Conservation (phyloP, 2,329 filamentous ascomycete species). For the Mycosphaerella arachidis region DNA sequence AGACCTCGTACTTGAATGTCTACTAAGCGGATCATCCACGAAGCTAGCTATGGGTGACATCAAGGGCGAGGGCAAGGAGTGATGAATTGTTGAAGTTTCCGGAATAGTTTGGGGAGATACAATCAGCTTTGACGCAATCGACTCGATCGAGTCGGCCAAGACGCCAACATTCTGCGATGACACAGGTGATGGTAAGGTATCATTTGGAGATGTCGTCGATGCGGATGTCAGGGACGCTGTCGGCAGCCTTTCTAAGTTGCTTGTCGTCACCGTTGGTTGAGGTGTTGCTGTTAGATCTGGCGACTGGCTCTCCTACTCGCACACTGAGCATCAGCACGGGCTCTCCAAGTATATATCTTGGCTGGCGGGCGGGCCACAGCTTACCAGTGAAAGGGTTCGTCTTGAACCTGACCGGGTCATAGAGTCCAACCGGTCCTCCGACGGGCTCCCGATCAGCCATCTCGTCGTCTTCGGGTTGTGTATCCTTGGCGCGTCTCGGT, state of each 20-base stretch:
- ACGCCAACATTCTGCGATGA: conserved; percentile 19
- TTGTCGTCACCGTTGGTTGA: conserved; percentile 14
- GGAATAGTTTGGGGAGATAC: conserved; percentile 32
- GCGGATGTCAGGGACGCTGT: conserved; percentile 31
- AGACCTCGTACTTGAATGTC: conserved; percentile 29
- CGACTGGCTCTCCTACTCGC: conserved; percentile 23
- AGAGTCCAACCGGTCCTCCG: conserved; percentile 18
- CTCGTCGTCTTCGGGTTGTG: conserved; percentile 28
- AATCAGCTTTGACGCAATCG: conserved; percentile 26
- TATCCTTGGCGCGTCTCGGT: conserved; percentile 27
- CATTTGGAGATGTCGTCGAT: conserved; percentile 30
- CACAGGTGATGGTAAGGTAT: conserved; percentile 18
- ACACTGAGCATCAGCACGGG: conserved; percentile 1
- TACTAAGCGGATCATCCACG: conserved; percentile 24
- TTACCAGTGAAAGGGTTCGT: conserved; percentile 32
- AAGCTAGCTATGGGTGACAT: conserved; percentile 24
- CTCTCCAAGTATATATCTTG: not conserved
- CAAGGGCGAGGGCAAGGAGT: conserved; percentile 22
- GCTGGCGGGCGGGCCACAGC: conserved; percentile 5
- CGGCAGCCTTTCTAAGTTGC: conserved; percentile 18
- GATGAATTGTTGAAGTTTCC: conserved; percentile 24
- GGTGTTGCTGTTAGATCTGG: conserved; percentile 21
- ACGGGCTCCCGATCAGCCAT: conserved; percentile 23
- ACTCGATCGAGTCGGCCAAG: conserved; percentile 28
- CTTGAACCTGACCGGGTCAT: conserved; percentile 27